A percentile compares a stretch with the other conserved stretches of the same genome.
These are phyloP conservation scores for Paramyrothecium roridum DNA, from an alignment of 2,329 filamentous ascomycete species.

Conservation along the genomic window DNA sequence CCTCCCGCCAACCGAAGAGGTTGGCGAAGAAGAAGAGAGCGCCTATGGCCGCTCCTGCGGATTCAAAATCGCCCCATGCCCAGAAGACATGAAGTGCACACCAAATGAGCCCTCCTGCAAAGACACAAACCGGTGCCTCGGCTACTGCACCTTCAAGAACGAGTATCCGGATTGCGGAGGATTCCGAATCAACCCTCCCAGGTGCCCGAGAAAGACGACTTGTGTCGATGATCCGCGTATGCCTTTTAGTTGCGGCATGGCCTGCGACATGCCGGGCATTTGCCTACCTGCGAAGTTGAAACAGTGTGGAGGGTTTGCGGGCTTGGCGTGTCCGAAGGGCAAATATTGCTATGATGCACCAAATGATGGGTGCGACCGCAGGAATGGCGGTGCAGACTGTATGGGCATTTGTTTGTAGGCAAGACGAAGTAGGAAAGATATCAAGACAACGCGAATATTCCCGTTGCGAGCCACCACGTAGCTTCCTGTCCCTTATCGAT, in stretches of 20 bases:
- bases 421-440: no score
- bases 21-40: no score
- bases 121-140: no score
- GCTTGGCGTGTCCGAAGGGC: slow-evolving; percentile 7
- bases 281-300: slow-evolving; percentile 9
- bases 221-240: slow-evolving; percentile 15
- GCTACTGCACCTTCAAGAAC: neutral
- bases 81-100: no score
- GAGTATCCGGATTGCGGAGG: slow-evolving; percentile 14
- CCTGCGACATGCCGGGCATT: slow-evolving; percentile 15
- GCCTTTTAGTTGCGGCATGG: slow-evolving; percentile 7
- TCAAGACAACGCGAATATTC: no score
- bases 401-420: slow-evolving; percentile 8
- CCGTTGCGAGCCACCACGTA: no score
- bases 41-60: no score
- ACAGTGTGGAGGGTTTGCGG: slow-evolving; percentile 10
- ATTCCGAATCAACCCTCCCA: slow-evolving; percentile 2
- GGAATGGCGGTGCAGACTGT: slow-evolving; percentile 12
- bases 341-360: slow-evolving; percentile 11
- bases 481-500: no score
- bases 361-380: slow-evolving; percentile 11
- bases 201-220: slow-evolving; percentile 8
- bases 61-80: no score
- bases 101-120: no score
- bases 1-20: no score